Base-by-base conservation (phyloP, 2,329 filamentous ascomycete genomes). In the Aspergillus japonicus region DNA sequence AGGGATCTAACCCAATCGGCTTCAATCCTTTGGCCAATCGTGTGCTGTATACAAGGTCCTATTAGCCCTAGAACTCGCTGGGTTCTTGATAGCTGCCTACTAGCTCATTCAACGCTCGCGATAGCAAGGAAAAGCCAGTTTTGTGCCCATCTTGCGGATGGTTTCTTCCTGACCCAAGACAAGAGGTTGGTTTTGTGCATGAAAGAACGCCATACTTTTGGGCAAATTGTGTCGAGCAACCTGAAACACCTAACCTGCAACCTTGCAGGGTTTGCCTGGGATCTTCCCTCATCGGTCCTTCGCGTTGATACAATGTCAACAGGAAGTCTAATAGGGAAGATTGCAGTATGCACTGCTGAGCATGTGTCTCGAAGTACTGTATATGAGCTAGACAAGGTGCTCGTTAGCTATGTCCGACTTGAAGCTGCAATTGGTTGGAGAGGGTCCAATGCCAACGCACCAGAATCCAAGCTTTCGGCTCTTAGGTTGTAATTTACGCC, bases 361-460 rank as follows among this genome's bases (percentile, higher is more conserved):
- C 39, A 16, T 42, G 39, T 6, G 39, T 5, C 39, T 19, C 5
- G 39, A 44, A n/a, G 39, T 8, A 44, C 39, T 35, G 12, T 16
- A 16, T 19, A 19, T 7, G 14, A 19, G n/a, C 12, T 44, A 44
- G 39, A 19, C 16, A 16, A 44, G 16, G 39, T n/a, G 39, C 39
- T 44, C 16, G 39, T 44, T 44, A 14, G 7, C 39, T 8, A 44
- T 44, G n/a, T 3, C 16, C 5, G 39, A 19, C 6, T 6, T 16
- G n/a, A 14, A n/a, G 39, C 42, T 48, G 42, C 53, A 47, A 55
- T 55, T 55, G 53, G 53, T 12, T 55, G 53, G 53, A 4, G 11
- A 55, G 53, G 53, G 29, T 33, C 44, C 53, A 48, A 42, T 55
- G 53, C 53, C 53, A 55, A 55, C 53, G 31, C 53, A 55, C 49